Conservation (phyloP, 306 rosid species). For the Prunus kanzakura region DNA sequence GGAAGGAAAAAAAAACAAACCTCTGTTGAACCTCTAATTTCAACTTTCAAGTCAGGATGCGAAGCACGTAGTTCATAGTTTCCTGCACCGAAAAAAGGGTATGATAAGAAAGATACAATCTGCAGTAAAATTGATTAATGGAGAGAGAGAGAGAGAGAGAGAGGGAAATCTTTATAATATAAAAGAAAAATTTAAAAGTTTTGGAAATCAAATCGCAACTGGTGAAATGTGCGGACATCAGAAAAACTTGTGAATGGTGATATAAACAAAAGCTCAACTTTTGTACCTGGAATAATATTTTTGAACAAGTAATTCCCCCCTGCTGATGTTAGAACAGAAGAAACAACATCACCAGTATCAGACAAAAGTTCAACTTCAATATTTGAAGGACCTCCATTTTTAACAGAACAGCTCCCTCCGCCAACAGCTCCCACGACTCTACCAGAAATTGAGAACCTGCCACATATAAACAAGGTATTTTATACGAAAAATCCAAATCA, state of each 20-base stretch:
- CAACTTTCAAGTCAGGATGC: slow-evolving; percentile 75
- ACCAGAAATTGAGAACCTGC: slow-evolving; percentile 88
- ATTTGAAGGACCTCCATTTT: slow-evolving; percentile 83
- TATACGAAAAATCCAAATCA: slow-evolving; percentile 17
- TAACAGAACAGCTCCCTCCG: slow-evolving; percentile 69
- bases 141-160: not conserved
- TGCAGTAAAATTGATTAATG: slow-evolving; percentile 6
- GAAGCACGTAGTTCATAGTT: slow-evolving; percentile 74
- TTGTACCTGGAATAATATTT: slow-evolving; percentile 81
- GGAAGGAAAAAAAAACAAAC: slow-evolving; percentile 41
- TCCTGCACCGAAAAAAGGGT: slow-evolving; percentile 51
- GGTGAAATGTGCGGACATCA: not conserved
- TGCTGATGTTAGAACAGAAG: slow-evolving; percentile 67
- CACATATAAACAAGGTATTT: slow-evolving; percentile 22
- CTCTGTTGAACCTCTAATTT: slow-evolving; percentile 74
- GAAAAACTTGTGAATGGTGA: not conserved
- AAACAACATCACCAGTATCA: slow-evolving; percentile 53
- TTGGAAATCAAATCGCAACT: not conserved
- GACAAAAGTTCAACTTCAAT: slow-evolving; percentile 78
- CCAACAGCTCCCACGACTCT: slow-evolving; percentile 89
- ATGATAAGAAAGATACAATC: slow-evolving; percentile 4
- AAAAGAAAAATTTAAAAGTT: not conserved
- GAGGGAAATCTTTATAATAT: not conserved
- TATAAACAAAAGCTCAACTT: not conserved
- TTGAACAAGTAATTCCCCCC: slow-evolving; percentile 76